Evolutionary conservation across 2,329 filamentous ascomycete species (phyloP), one percentile per base, ranked within the genome.

Genomic region (Arachnomyces sp.): DNA sequence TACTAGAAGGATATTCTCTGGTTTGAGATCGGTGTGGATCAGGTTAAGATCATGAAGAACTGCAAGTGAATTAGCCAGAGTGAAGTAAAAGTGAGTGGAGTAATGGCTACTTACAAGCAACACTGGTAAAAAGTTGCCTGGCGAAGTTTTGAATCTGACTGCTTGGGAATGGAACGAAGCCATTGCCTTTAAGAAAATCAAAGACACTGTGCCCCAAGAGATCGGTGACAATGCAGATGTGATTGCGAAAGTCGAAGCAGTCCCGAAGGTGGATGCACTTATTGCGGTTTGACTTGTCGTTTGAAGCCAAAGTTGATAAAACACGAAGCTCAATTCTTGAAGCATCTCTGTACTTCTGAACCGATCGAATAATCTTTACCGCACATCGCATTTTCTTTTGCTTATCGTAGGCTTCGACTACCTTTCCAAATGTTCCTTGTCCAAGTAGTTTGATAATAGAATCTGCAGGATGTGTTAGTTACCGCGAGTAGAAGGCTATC

Each of bases 111-210:
- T 73, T 69, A 94, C 87, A 98, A 43, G 92, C 92, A 56, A 98
- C 93, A 56, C 90, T 96, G n/a, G 90, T 96, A 46, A 98, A 84
- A 12, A 98, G 72, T 60, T 98, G 92, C 36, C 90, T 80, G 35
- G 92, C 92, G 71, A 98, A 96, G 59, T 79, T 90, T 63, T 96
- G 92, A 43, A 98, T 98, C 64, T 98, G 92, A 50, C 89, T 95
- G 71, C 93, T 96, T 9, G 92, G 92, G 57, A 98, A 98, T 1
- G 92, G 92, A 13, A 94, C 88, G 58, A 98, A 98, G 49, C 79
- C 77, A 58, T 96, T 96, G 56, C 82, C 81, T 68, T 98, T 98
- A 35, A 98, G 73, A 53, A 98, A 98, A 65, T 98, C 92, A 60
- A 98, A 98, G 38, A 98, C 90, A 54, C 90, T 96, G 58, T 95